Evolutionary conservation across 2,329 filamentous ascomycete species (phyloP), one percentile per base, ranked within the genome.

Genomic region (Penicillium sp.): DNA sequence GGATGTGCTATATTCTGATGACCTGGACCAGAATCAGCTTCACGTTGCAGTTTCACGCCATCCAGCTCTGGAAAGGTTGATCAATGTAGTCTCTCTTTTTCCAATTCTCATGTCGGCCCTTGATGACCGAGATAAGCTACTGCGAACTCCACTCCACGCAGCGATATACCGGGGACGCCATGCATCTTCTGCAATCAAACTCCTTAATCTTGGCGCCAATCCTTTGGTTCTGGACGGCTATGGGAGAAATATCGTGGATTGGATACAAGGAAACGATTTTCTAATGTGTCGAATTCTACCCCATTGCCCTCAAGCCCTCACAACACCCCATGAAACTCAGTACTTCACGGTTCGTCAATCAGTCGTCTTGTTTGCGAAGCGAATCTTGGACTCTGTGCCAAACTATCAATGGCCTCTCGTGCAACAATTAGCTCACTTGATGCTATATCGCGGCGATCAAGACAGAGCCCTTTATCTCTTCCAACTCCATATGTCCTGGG

Each of bases 241-340:
- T 43, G 53, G 53, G 5, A 47, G 21, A 45, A 18, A 55, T 22
- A 27, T 32, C 2, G n/a, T 55, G 31, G 48, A 55, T 27, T 55
- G 40, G 48, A 32, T 39, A 40, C 1, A 18, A 9, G 31, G 38
- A 8, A 13, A 55, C 22, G 10, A 24, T 14, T 13, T 0, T 36
- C n/a, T 50, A 22, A 24, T 47, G 14, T 24, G 4, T 4, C 5
- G 29, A 45, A 52, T 55, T 14, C 40, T 13, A 13, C 10, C 9
- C 5, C 11, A 45, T 13, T 52, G 4, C 48, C 48, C 49, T 46
- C 1, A 27, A 1, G 10, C 42, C 10, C 8, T n/a, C 1, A 13
- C 38, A 5, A 55, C 44, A 4, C 39, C 39, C 11, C 5, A 9
- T 29, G 4, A 40, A 0, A 48, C 22, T 42, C 48, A 55, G 24